phyloP scores from a whole-genome alignment of 768 basidiomycete species.

The Boletus tylopilopsis region DNA sequence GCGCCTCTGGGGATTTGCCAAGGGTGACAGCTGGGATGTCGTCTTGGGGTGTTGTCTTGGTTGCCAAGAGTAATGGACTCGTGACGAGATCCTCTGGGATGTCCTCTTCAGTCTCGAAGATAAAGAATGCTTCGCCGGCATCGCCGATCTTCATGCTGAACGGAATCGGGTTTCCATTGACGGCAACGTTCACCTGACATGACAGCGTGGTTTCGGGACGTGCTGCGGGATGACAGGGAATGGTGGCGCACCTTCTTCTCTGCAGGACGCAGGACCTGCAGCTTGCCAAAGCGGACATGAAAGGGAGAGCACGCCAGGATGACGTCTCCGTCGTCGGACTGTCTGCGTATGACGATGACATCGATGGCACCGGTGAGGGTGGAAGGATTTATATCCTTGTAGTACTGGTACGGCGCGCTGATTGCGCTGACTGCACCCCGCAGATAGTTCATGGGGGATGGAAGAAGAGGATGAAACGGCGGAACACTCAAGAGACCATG shows the following conservation, averaged over 20 bases:
- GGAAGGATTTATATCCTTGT: slow-evolving; percentile 92
- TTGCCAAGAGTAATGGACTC: slow-evolving; percentile 79
- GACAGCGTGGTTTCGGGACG: background rate
- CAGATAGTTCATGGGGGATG: slow-evolving; percentile 71
- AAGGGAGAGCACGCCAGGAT: slow-evolving; percentile 92
- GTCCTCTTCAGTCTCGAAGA: slow-evolving; percentile 95
- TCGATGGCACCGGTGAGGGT: slow-evolving; percentile 98
- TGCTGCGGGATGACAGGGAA: background rate
- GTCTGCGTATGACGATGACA: slow-evolving; percentile 89
- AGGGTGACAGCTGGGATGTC: slow-evolving; percentile 26
- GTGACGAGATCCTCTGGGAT: slow-evolving; percentile 93
- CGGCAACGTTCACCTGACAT: slow-evolving; percentile 78
- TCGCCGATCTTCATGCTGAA: slow-evolving; percentile 99
- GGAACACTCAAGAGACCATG: background rate
- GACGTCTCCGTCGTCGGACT: slow-evolving; percentile 54
- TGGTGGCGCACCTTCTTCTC: slow-evolving; percentile 76
- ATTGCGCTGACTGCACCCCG: slow-evolving; percentile 83
- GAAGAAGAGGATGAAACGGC: background rate
- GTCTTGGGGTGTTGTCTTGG: slow-evolving; percentile 31
- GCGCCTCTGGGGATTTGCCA: slow-evolving; percentile 10
- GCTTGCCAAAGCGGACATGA: slow-evolving; percentile 96
- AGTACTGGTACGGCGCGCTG: slow-evolving; percentile 85
- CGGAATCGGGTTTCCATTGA: slow-evolving; percentile 84
- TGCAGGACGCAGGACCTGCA: slow-evolving; percentile 87
- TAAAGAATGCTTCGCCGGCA: slow-evolving; percentile 98